Evolutionary conservation across 2,329 filamentous ascomycete genomes (phyloP).

Genomic region (Chrysoporthe austroafricana): DNA sequence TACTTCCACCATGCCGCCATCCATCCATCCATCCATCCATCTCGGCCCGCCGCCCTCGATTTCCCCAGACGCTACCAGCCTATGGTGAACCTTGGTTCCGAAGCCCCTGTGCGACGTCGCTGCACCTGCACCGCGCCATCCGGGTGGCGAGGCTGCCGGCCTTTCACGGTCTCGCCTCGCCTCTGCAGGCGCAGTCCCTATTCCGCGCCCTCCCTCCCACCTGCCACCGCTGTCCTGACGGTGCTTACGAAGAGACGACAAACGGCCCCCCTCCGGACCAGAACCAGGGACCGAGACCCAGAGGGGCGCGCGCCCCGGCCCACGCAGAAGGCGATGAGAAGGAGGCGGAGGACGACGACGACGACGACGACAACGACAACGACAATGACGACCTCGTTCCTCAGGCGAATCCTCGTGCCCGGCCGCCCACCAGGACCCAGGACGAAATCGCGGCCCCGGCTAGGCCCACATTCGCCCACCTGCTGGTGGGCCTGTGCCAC

Average conservation of each 20-base stretch:
- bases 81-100: not conserved
- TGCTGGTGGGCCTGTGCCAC: slow-evolving; percentile 18
- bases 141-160: not conserved
- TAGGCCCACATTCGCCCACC: not conserved
- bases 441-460: not conserved
- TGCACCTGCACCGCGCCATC: not conserved
- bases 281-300: no score
- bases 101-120: not conserved
- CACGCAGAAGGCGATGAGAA: not conserved
- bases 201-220: not conserved
- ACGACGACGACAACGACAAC: not conserved
- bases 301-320: no score
- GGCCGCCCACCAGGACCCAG: not conserved
- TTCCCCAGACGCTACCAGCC: not conserved
- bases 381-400: not conserved
- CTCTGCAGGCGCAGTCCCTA: not conserved
- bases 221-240: not conserved
- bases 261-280: not conserved
- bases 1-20: not conserved
- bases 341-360: not conserved
- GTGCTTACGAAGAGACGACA: not conserved
- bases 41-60: not conserved
- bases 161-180: not conserved
- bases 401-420: not conserved
- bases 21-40: not conserved